Conservation (phyloP, 768 basidiomycete genomes). For the Gautieria morchelliformis region DNA sequence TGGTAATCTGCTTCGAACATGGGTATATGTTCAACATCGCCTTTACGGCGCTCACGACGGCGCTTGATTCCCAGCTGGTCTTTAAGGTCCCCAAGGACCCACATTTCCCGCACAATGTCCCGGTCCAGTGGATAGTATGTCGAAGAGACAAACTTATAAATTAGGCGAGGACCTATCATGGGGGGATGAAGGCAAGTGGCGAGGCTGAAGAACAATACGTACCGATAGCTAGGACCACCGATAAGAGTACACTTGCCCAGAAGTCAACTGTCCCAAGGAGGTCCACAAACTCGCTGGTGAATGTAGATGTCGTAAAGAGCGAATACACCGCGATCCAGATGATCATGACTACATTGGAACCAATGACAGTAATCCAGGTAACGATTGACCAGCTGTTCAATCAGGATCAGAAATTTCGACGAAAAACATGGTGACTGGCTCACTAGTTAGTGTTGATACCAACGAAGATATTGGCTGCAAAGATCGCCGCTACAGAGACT, state of each 20-base stretch:
- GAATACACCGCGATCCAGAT: constrained; percentile 89
- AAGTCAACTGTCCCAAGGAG: constrained; percentile 75
- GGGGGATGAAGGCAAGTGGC: not conserved
- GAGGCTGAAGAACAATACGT: constrained; percentile 11
- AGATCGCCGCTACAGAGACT: constrained; percentile 76
- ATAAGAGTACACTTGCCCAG: constrained; percentile 70
- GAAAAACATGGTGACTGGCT: constrained; percentile 38
- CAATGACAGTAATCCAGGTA: constrained; percentile 74
- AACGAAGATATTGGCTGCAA: constrained; percentile 83
- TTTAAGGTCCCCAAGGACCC: constrained; percentile 77
- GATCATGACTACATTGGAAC: constrained; percentile 73
- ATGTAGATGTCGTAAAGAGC: constrained; percentile 62
- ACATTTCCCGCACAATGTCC: constrained; percentile 88
- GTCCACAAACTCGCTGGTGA: constrained; percentile 60
- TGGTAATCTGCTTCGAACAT: constrained; percentile 58
- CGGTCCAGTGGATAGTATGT: constrained; percentile 77
- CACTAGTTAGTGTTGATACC: constrained; percentile 86
- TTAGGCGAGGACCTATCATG: constrained; percentile 63
- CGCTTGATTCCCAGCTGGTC: constrained; percentile 67
- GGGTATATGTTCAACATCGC: constrained; percentile 52
- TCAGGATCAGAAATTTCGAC: constrained; percentile 3
- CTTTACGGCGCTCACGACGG: constrained; percentile 29
- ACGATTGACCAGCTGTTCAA: constrained; percentile 67
- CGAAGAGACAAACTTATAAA: constrained; percentile 61
- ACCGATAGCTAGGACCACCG: constrained; percentile 67